Conservation (phyloP, 257 asterid species). For the Primulina eburnea region DNA sequence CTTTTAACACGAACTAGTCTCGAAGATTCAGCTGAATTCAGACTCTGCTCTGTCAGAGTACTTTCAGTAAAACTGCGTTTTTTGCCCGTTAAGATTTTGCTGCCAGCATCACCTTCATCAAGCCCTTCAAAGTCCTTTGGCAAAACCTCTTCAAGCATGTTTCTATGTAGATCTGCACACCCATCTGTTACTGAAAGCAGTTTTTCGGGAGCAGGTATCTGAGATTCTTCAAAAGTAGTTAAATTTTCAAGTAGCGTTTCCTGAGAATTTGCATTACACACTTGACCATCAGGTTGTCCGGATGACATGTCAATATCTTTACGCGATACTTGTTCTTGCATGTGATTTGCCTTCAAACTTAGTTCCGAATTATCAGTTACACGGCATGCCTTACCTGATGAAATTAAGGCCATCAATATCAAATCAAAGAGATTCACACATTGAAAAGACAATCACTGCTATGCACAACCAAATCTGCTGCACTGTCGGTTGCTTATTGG, state of each 20-base stretch:
- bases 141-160: slow-evolving; percentile 49
- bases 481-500: background rate
- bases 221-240: slow-evolving; percentile 36
- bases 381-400: slow-evolving; percentile 36
- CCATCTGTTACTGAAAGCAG: slow-evolving; percentile 62
- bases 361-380: slow-evolving; percentile 37
- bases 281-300: slow-evolving; percentile 34
- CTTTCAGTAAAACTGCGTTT: slow-evolving; percentile 91
- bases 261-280: slow-evolving; percentile 29
- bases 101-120: slow-evolving; percentile 62
- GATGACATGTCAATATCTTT: slow-evolving; percentile 33
- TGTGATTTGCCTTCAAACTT: slow-evolving; percentile 31
- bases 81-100: slow-evolving; percentile 66
- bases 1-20: slow-evolving; percentile 60
- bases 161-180: slow-evolving; percentile 33
- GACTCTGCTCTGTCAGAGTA: slow-evolving; percentile 81
- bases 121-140: slow-evolving; percentile 43
- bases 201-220: slow-evolving; percentile 68
- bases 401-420: slow-evolving; percentile 20
- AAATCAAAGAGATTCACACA: slow-evolving; percentile 17
- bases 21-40: slow-evolving; percentile 80
- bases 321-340: slow-evolving; percentile 32
- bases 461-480: slow-evolving; percentile 7
- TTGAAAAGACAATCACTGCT: background rate
- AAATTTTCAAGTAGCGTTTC: slow-evolving; percentile 29